Evolutionary conservation across 805 yeast genomes (phyloP).

Genomic region (Ogataea allantospora): DNA sequence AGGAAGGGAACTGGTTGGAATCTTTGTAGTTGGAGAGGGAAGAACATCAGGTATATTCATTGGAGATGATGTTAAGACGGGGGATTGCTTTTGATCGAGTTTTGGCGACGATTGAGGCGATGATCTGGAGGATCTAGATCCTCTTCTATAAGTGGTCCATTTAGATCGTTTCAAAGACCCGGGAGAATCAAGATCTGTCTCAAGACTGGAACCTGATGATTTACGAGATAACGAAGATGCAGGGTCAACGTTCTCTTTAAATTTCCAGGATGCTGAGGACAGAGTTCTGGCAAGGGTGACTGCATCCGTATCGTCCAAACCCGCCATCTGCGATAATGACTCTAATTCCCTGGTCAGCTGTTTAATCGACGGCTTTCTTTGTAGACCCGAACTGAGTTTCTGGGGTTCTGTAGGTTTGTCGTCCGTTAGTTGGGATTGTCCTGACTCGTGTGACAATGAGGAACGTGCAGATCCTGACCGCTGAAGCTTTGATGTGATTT

Average conservation of each 20-base stretch:
- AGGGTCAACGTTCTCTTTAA: conserved; percentile 45
- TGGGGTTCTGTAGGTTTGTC: conserved; percentile 8
- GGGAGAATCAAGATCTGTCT: conserved; percentile 20
- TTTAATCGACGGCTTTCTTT: conserved; percentile 57
- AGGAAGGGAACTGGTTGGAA: conserved; percentile 18
- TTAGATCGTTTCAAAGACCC: conserved; percentile 40
- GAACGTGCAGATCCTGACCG: conserved; percentile 29
- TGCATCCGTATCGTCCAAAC: conserved; percentile 77
- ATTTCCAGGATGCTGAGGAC: conserved; percentile 61
- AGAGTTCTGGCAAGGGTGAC: conserved; percentile 78
- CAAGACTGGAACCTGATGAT: conserved; percentile 8
- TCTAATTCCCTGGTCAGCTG: conserved; percentile 76
- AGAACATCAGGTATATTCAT: neutral
- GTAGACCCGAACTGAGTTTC: conserved; percentile 7
- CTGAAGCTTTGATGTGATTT: conserved; percentile 42
- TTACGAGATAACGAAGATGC: conserved; percentile 8
- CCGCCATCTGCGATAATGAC: conserved; percentile 70
- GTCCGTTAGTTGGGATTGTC: neutral
- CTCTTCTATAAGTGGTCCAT: conserved; percentile 50
- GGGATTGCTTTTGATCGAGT: conserved; percentile 3
- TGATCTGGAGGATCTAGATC: conserved; percentile 21
- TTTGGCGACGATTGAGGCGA: conserved; percentile 4
- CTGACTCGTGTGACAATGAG: conserved; percentile 24
- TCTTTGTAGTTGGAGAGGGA: conserved; percentile 12
- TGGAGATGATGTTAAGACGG: conserved; percentile 1